Evolutionary conservation across 345 rosid genomes (phyloP), one percentile per base, ranked within the genome.

Genomic region (Anacardium occidentale): DNA sequence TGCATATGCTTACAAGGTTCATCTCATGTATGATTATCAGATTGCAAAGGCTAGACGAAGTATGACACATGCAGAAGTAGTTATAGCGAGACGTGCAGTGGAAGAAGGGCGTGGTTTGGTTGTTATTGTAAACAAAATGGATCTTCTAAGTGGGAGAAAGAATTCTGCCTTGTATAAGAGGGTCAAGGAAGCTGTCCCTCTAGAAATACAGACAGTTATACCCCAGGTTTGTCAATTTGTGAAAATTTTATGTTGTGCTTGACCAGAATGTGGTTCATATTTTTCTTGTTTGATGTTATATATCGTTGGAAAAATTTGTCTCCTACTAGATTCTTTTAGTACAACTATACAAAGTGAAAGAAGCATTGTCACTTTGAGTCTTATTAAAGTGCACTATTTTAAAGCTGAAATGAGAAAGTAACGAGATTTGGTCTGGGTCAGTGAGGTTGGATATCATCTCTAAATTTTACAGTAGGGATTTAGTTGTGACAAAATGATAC

Each of bases 91-190:
- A 79, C 83, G 86, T 58, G 90, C 96, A 29, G 94, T 95, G 56
- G 98, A 95, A 84, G 99, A 95, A 88, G 98, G 99, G 24, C 96
- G 98, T 66, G 97, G 97, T 52, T 76, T 92, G 75, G 96, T 95
- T 47, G 84, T 92, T 50, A 80, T 92, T 64, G 96, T 95, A 69
- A 92, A 95, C 85, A 94, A 94, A 84, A 92, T 95, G 98, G 99
- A 92, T 81, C 82, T 94, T 84, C 85, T 94, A 21, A 81, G 77
- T 72, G 88, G 98, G 77, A 86, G 75, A 73, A 74, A 74, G 18
- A 84, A 90, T 77, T 79, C 87, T 5, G 69, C 60, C 59, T 70
- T 84, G 72, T 81, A 82, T 73, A 78, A 91, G 75, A 89, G 81
- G 83, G 90, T 95, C 78, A 91, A 76, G 86, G 90, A 91, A 86